A percentile compares a stretch with the other conserved stretches of the same genome.
Conservation (phyloP, 495 filamentous ascomycete genomes). For the Pyrenula massariospora region DNA sequence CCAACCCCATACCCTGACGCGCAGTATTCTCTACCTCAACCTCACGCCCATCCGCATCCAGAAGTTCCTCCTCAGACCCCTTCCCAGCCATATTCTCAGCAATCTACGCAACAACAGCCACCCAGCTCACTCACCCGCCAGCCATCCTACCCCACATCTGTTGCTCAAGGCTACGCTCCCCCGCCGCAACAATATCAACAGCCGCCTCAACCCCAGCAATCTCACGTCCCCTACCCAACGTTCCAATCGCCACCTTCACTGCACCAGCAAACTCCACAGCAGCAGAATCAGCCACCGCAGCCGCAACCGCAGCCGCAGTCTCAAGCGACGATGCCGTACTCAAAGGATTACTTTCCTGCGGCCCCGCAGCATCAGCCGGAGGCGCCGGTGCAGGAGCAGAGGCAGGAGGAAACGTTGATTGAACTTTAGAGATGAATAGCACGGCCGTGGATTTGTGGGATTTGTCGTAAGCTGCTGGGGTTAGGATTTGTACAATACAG, state of each 20-base stretch:
- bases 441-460: neutral
- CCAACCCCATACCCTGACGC: slow-evolving; percentile 18
- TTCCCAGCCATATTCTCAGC: neutral
- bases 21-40: slow-evolving; percentile 14
- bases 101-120: slow-evolving; percentile 7
- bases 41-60: slow-evolving; percentile 6
- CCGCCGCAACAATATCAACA: slow-evolving; percentile 15
- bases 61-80: neutral
- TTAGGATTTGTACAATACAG: too few species aligned
- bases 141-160: slow-evolving; percentile 13
- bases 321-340: slow-evolving; percentile 25
- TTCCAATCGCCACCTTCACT: neutral
- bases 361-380: slow-evolving; percentile 51
- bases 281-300: slow-evolving; percentile 13
- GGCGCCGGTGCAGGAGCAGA: slow-evolving; percentile 25
- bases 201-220: slow-evolving; percentile 18
- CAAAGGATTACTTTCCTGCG: slow-evolving; percentile 45
- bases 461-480: too few species aligned
- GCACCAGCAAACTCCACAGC: neutral
- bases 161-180: slow-evolving; percentile 17
- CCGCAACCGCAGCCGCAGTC: slow-evolving; percentile 35
- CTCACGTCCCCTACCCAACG: slow-evolving; percentile 14
- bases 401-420: slow-evolving; percentile 83
- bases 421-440: slow-evolving; percentile 36
- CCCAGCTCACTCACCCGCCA: slow-evolving; percentile 21